These are phyloP conservation scores for Tolypocladium ophioglossoides DNA, from an alignment of 2,329 filamentous ascomycete genomes.

Conservation along the genomic window DNA sequence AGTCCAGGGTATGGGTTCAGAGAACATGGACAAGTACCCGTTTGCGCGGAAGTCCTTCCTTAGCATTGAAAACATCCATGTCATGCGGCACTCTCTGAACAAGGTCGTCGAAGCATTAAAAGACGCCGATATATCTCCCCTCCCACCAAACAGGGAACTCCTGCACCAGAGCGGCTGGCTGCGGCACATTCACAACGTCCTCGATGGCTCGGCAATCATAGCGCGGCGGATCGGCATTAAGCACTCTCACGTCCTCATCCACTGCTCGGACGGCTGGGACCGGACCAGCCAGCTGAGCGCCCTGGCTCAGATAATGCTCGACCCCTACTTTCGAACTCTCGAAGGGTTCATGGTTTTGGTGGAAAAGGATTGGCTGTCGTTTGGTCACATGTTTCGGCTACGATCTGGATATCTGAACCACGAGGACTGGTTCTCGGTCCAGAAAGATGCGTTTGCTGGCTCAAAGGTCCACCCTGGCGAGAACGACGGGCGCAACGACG, in stretches of 20 bases:
- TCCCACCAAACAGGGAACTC: conserved; percentile 72
- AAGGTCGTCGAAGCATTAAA: conserved; percentile 85
- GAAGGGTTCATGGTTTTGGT: conserved; percentile 90
- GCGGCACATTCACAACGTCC: conserved; percentile 73
- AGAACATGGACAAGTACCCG: conserved; percentile 96
- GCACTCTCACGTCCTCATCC: conserved; percentile 90
- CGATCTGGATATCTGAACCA: conserved; percentile 80
- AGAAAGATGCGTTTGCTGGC: conserved; percentile 67
- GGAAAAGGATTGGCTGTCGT: conserved; percentile 96
- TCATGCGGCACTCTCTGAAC: conserved; percentile 86
- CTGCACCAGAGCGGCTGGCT: conserved; percentile 83
- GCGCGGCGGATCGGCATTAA: conserved; percentile 80
- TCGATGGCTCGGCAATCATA: conserved; percentile 78
- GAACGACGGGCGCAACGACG: conserved; percentile 54
- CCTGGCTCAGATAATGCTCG: conserved; percentile 82
- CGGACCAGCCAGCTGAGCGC: conserved; percentile 91
- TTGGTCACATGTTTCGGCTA: conserved; percentile 94
- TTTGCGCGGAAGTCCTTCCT: conserved; percentile 86
- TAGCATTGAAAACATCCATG: conserved; percentile 96
- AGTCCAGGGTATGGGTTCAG: conserved; percentile 82
- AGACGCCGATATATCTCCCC: conserved; percentile 76
- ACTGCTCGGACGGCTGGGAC: conserved; percentile 98
- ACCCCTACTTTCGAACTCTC: conserved; percentile 89
- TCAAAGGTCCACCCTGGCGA: conserved; percentile 51
- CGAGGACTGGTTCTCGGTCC: conserved; percentile 87